Conservation (phyloP, 352 stramenopile genomes). For the Aphanomyces euteiches region DNA sequence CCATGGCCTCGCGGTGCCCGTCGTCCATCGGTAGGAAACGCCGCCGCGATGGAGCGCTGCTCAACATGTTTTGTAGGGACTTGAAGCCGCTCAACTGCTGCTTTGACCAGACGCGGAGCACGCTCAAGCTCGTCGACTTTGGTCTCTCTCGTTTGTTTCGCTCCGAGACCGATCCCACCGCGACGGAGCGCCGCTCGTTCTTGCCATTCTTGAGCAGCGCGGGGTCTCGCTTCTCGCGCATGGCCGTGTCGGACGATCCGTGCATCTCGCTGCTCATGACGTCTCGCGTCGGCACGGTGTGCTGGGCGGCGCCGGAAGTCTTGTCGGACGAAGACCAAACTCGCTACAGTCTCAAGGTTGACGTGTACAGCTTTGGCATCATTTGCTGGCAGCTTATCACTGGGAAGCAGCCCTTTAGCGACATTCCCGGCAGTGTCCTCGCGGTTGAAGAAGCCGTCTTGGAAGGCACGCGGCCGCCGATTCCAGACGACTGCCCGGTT, state of each 20-base stretch:
- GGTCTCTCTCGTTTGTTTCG: slow-evolving; percentile 71
- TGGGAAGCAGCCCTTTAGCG: slow-evolving; percentile 60
- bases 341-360: slow-evolving; percentile 76
- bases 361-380: slow-evolving; percentile 83
- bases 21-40: slow-evolving; percentile 60
- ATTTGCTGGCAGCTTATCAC: slow-evolving; percentile 83
- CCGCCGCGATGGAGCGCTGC: neutral
- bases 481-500: slow-evolving; percentile 53
- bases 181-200: neutral
- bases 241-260: slow-evolving; percentile 42
- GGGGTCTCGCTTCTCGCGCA: slow-evolving; percentile 10
- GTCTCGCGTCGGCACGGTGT: slow-evolving; percentile 75
- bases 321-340: slow-evolving; percentile 63
- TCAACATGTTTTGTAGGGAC: slow-evolving; percentile 56
- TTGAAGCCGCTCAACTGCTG: slow-evolving; percentile 81
- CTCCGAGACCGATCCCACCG: slow-evolving; percentile 36
- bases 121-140: slow-evolving; percentile 80
- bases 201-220: slow-evolving; percentile 3
- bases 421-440: slow-evolving; percentile 74
- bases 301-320: slow-evolving; percentile 71
- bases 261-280: slow-evolving; percentile 69
- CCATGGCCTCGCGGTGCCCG: slow-evolving; percentile 62
- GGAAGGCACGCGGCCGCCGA: slow-evolving; percentile 52
- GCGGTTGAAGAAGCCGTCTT: slow-evolving; percentile 72
- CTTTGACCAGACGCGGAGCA: slow-evolving; percentile 68